Evolutionary conservation across 805 yeast species (phyloP).

Genomic region (Starmerella floris): DNA sequence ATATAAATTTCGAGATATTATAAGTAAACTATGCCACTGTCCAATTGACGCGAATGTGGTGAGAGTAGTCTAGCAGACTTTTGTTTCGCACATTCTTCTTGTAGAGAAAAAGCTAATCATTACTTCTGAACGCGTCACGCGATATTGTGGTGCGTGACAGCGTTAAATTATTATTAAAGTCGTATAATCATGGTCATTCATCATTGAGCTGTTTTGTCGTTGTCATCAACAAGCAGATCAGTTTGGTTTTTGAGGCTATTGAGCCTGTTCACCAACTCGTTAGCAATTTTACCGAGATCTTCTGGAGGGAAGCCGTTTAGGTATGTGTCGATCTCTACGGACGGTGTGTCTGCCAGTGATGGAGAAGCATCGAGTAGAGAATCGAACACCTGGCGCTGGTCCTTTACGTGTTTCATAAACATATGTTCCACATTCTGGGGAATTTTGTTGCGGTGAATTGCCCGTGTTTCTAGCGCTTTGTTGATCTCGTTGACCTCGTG

Average conservation of each 20-base stretch:
- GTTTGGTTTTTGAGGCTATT: neutral
- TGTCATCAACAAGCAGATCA: too few relatives aligned
- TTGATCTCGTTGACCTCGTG: constrained; percentile 5
- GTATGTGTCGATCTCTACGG: neutral
- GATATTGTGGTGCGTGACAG: too few relatives aligned
- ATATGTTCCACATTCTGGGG: constrained; percentile 7
- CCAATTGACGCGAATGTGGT: too few relatives aligned
- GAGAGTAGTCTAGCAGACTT: too few relatives aligned
- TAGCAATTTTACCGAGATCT: neutral
- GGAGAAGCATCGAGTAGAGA: neutral
- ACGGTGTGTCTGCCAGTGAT: neutral
- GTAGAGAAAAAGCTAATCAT: too few relatives aligned
- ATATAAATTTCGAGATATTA: too few relatives aligned
- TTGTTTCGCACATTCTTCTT: too few relatives aligned
- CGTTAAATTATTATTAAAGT: too few relatives aligned
- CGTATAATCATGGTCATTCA: too few relatives aligned
- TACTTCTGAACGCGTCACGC: too few relatives aligned
- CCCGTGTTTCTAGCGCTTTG: constrained; percentile 4
- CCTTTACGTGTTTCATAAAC: constrained; percentile 2
- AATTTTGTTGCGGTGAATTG: constrained; percentile 7
- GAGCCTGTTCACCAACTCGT: neutral
- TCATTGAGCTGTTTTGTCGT: too few relatives aligned
- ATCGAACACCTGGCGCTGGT: constrained; percentile 3
- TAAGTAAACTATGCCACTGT: too few relatives aligned
- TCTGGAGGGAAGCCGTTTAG: neutral